Evolutionary conservation across 768 basidiomycete species (phyloP).

Genomic region (Suillus clintonianus): DNA sequence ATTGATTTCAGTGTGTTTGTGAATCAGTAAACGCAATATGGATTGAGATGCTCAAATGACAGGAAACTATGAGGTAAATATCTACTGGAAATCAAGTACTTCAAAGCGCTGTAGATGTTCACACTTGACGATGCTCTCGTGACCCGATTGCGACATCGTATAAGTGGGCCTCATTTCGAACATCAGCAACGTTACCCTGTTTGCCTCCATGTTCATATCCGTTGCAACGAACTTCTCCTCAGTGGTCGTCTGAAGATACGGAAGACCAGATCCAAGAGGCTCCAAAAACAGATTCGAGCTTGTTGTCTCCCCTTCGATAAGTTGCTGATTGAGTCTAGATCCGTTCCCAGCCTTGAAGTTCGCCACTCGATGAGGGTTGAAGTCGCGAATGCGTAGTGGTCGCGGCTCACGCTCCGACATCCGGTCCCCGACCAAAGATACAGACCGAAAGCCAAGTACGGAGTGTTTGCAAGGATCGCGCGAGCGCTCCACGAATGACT

Average conservation of each 20-base stretch:
- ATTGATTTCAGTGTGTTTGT: no score
- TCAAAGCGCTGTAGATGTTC: no score
- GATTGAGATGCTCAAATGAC: no score
- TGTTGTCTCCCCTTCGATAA: background rate
- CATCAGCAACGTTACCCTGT: no score
- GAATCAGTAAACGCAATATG: no score
- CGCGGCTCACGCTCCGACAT: background rate
- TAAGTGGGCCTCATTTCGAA: background rate
- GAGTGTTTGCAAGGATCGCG: no score
- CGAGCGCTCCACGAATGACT: background rate
- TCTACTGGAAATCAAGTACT: no score
- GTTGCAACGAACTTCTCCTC: background rate
- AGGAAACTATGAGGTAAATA: no score
- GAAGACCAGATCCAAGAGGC: background rate
- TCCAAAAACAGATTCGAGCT: background rate
- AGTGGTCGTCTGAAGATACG: background rate
- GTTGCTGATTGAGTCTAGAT: background rate
- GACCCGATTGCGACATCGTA: no score
- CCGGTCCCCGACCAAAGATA: background rate
- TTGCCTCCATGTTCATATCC: no score
- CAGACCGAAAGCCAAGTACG: background rate
- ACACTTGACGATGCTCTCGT: no score
- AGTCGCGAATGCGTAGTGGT: background rate
- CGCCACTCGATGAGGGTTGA: background rate
- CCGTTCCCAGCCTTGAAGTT: background rate